Base-by-base conservation (phyloP, 768 basidiomycete genomes). In the Leccinum truebloodii region DNA sequence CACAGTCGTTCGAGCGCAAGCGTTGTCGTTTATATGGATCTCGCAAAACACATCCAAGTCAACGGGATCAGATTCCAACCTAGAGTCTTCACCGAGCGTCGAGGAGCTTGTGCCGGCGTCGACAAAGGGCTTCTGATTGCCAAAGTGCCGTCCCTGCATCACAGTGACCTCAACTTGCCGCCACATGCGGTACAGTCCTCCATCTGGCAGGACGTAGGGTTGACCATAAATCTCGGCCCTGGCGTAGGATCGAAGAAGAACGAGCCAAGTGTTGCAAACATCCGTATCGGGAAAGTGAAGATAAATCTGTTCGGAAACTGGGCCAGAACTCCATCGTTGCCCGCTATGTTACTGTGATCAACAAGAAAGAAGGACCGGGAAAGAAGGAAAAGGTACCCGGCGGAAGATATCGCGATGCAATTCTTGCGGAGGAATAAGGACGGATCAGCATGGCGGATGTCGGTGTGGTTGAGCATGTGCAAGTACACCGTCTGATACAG, bases 111-210 rank as follows among this genome's bases (percentile, higher is more conserved):
- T 62, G 53, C 61, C 57, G 5, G 58, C 26, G 12, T 68, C 67
- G 32, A 68, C 54, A 57, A 76, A 67, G 4, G 77, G 71, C 18
- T 77, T 83, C 48, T 77, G 73, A 59, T 78, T 79, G 52, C 89
- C 89, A 34, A 95, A 77, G 67, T 87, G 86, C 44, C 91, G 85
- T 13, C 86, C 92, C 73, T 91, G 88, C 41, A 88, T 78, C 57
- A 92, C 79, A 32, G 83, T 82, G 26, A 94, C 77, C 63, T 90
- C 85, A 24, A 94, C 80, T 71, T 90, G 89, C 54, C 94, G 82
- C 89, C 90, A 94, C 84, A 94, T 89, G 57, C 93, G 86, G 74
- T 91, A 93, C 12, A 89, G 83, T 7, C 92, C 92, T 48, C 88
- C 89, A 61, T 87, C 86, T 54, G 73, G 67, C 22, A 83, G 79